Percentiles rank a stretch among this genome's conserved stretches.
phyloP scores from a whole-genome alignment of 495 filamentous ascomycete species.

The Hypomontagnella monticulosa region DNA sequence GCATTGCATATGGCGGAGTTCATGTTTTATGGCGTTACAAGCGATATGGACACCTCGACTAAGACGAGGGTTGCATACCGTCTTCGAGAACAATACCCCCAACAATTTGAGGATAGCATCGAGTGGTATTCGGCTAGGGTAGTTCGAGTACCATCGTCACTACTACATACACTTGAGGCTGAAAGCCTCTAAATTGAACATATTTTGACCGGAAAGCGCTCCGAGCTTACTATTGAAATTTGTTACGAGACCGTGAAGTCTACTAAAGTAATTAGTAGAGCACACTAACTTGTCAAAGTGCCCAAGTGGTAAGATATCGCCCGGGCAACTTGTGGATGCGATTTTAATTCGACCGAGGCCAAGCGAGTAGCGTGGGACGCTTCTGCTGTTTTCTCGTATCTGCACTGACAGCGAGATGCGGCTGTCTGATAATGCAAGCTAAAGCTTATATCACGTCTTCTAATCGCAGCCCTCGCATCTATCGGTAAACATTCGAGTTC shows the following conservation, averaged over 20 bases:
- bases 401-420: conserved; percentile 41
- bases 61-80: conserved; percentile 35
- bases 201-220: neutral
- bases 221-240: no score
- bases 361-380: conserved; percentile 29
- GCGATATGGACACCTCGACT: conserved; percentile 22
- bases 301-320: conserved; percentile 11
- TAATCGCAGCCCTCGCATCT: conserved; percentile 17
- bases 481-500: conserved; percentile 17
- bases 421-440: conserved; percentile 38
- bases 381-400: conserved; percentile 38
- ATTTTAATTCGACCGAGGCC: conserved; percentile 8
- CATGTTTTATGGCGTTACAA: conserved; percentile 27
- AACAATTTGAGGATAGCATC: conserved; percentile 23
- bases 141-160: neutral
- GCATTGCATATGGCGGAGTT: conserved; percentile 38
- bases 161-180: conserved; percentile 28
- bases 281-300: neutral
- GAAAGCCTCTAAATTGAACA: conserved; percentile 13
- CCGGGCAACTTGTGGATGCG: conserved; percentile 12
- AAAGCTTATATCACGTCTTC: conserved; percentile 20
- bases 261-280: no score
- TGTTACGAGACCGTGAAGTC: conserved; percentile 12
- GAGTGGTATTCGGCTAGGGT: conserved; percentile 12
- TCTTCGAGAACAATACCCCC: conserved; percentile 28